Evolutionary conservation across 495 filamentous ascomycete genomes (phyloP).

Genomic region (Annulohypoxylon maeteangense): DNA sequence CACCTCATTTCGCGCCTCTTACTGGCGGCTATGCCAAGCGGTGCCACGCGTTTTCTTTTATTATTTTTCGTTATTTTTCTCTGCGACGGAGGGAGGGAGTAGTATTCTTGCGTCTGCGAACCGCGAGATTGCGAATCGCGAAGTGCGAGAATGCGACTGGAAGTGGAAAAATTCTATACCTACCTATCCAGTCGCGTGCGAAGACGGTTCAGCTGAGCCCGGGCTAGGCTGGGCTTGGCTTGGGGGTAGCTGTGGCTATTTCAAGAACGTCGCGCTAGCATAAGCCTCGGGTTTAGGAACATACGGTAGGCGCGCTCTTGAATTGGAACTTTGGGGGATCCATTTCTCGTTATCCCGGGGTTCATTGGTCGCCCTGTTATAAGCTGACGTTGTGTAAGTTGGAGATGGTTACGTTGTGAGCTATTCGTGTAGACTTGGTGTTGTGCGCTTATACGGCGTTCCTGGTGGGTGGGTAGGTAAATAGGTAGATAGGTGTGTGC

Average conservation of each 20-base stretch:
- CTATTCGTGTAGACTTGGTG: background rate
- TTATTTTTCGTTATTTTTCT: too few species aligned
- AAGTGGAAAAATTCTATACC: background rate
- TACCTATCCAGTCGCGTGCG: background rate
- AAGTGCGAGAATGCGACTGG: background rate
- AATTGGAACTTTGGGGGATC: background rate
- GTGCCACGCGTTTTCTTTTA: slow-evolving; percentile 6
- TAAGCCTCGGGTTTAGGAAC: slow-evolving; percentile 15
- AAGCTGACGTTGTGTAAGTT: slow-evolving; percentile 3
- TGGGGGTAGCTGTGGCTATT: slow-evolving; percentile 26
- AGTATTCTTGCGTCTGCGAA: background rate
- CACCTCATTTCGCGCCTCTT: slow-evolving; percentile 8
- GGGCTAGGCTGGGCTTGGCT: background rate
- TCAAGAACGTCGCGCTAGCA: slow-evolving; percentile 22
- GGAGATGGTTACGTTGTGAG: background rate
- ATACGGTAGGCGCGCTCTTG: background rate
- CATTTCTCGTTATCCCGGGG: too few species aligned
- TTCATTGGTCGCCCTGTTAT: background rate
- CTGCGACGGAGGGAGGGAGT: background rate
- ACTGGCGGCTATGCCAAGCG: slow-evolving; percentile 19
- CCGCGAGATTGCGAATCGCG: background rate
- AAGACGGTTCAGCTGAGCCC: background rate
- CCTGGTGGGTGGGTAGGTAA: background rate
- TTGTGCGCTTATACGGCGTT: background rate
- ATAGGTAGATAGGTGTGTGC: too few species aligned